A percentile compares a stretch with the other conserved stretches of the same genome.
phyloP scores from a whole-genome alignment of 257 asterid genomes.

The Plantago major region DNA sequence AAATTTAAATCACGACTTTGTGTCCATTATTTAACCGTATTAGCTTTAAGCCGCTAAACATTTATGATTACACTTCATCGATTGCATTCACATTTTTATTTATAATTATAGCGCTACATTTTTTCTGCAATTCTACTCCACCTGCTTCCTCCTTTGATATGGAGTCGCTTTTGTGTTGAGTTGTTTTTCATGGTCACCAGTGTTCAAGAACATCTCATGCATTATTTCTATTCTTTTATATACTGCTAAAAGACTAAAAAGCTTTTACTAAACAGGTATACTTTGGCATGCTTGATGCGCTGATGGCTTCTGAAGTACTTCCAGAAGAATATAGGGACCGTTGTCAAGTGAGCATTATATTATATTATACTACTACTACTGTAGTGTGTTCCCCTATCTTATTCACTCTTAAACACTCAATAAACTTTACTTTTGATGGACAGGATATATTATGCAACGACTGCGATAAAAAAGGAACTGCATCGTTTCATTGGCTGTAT shows the following conservation, averaged over 20 bases:
- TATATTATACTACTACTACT: background rate
- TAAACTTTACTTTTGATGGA: background rate
- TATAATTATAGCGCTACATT: too few species aligned
- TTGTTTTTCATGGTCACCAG: too few species aligned
- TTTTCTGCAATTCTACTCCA: background rate
- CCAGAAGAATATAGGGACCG: constrained; percentile 88
- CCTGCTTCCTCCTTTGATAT: too few species aligned
- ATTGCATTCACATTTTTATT: too few species aligned
- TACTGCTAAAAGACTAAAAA: constrained; percentile 6
- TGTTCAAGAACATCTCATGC: too few species aligned
- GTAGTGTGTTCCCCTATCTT: background rate
- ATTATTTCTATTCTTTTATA: background rate
- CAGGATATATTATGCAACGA: constrained; percentile 92
- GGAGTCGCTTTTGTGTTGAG: too few species aligned
- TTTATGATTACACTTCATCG: too few species aligned
- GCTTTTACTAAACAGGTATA: constrained; percentile 53
- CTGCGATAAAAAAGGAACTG: constrained; percentile 69
- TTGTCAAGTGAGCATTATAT: constrained; percentile 51
- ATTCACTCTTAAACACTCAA: background rate
- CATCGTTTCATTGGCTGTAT: constrained; percentile 93
- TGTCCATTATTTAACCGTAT: background rate
- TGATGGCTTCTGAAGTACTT: constrained; percentile 87
- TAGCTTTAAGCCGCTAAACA: background rate
- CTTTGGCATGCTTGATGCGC: constrained; percentile 93
- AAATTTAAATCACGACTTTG: background rate